phyloP scores from a whole-genome alignment of 345 rosid species.

The Diplotaxis tenuifolia region DNA sequence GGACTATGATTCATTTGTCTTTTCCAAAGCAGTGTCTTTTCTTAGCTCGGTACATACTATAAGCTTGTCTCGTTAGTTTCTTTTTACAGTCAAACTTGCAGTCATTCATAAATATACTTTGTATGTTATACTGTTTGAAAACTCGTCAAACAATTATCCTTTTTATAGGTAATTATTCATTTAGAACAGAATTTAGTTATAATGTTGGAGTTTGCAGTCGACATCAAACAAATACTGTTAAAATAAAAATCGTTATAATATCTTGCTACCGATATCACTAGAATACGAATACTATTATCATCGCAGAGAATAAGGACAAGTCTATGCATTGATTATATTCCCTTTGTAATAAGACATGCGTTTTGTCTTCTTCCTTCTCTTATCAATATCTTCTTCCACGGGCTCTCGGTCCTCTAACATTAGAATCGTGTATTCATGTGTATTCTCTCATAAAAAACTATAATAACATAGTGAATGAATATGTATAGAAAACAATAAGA shows the following conservation, averaged over 20 bases:
- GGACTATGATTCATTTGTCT: slow-evolving; percentile 37
- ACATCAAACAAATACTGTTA: neutral
- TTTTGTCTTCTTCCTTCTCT: slow-evolving; percentile 31
- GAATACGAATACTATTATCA: slow-evolving; percentile 19
- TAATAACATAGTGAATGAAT: no score
- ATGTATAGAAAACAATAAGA: no score
- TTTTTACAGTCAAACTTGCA: slow-evolving; percentile 8
- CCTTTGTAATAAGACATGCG: slow-evolving; percentile 15
- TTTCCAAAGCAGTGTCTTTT: neutral
- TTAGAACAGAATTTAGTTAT: no score
- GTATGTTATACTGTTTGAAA: no score
- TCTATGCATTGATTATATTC: slow-evolving; percentile 21
- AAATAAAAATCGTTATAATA: neutral
- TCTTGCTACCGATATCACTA: neutral
- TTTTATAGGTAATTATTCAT: neutral
- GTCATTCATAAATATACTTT: no score
- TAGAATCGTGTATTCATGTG: neutral
- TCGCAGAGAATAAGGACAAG: slow-evolving; percentile 14
- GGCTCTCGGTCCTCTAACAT: slow-evolving; percentile 33
- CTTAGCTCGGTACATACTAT: neutral
- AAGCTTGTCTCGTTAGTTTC: slow-evolving; percentile 11
- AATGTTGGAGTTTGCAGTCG: neutral
- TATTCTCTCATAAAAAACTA: neutral
- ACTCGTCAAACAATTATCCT: neutral
- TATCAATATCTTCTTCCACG: slow-evolving; percentile 26